Percentiles rank a stretch among this genome's conserved stretches.
Conservation (phyloP, 768 basidiomycete species). For the Lactarius vividus region DNA sequence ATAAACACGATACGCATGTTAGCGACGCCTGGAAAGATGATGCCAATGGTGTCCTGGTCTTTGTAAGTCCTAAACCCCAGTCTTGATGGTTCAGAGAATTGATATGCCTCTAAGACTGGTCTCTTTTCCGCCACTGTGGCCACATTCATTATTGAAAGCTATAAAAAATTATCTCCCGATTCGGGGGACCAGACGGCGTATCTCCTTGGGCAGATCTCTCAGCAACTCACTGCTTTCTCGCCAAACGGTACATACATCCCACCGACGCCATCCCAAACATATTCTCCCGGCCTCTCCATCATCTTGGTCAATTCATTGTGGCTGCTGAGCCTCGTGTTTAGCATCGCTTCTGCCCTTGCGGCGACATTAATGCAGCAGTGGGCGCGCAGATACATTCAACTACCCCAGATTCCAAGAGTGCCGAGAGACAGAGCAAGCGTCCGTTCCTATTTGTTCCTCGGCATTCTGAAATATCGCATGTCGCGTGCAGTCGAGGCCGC, state of each 20-base stretch:
- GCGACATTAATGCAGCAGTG: constrained; percentile 23
- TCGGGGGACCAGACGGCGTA: not conserved
- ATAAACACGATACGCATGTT: constrained; percentile 6
- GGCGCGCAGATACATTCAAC: constrained; percentile 19
- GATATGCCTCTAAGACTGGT: constrained; percentile 25
- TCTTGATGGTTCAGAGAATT: not conserved
- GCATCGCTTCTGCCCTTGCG: constrained; percentile 16
- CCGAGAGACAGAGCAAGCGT: constrained; percentile 5
- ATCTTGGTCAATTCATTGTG: constrained; percentile 23
- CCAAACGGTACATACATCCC: constrained; percentile 6
- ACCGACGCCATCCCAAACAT: not conserved
- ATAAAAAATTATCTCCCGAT: constrained; percentile 25
- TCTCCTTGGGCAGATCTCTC: constrained; percentile 18
- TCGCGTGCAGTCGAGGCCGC: constrained; percentile 11
- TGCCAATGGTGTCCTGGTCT: constrained; percentile 19
- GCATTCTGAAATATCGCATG: constrained; percentile 12
- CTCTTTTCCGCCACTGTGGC: constrained; percentile 30
- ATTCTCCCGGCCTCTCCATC: not conserved
- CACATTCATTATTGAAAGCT: constrained; percentile 27
- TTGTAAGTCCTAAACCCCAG: constrained; percentile 9
- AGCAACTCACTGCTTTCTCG: constrained; percentile 7
- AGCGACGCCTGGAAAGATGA: constrained; percentile 13
- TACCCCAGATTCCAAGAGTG: constrained; percentile 3
- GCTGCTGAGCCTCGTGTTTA: constrained; percentile 16
- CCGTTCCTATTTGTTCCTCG: constrained; percentile 17